phyloP scores from a whole-genome alignment of 768 basidiomycete species.

The Brasilioporus rufonigricans region DNA sequence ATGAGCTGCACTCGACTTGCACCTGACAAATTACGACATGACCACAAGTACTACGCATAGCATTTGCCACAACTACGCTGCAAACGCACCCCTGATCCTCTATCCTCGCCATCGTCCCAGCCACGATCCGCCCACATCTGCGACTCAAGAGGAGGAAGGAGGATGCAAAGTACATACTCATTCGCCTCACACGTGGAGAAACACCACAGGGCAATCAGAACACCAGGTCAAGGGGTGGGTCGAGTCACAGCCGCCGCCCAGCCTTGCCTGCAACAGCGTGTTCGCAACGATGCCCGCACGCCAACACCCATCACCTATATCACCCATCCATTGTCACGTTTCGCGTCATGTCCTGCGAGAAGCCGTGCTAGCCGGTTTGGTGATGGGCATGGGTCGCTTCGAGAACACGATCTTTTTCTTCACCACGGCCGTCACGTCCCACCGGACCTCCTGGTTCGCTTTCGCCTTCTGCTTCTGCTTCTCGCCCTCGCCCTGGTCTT shows the following conservation, averaged over 20 bases:
- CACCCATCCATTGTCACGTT: not conserved
- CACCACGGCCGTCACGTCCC: constrained; percentile 69
- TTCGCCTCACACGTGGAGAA: no score
- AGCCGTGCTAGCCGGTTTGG: constrained; percentile 28
- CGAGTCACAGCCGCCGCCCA: constrained; percentile 4
- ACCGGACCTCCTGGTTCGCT: constrained; percentile 37
- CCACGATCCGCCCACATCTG: not conserved
- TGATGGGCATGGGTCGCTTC: constrained; percentile 78
- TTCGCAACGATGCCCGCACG: no score
- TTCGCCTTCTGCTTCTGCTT: not conserved
- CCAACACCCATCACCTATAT: no score
- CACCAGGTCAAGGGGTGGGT: constrained; percentile 8
- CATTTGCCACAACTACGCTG: not conserved
- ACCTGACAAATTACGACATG: not conserved
- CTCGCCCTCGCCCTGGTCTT: not conserved
- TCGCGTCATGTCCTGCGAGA: constrained; percentile 13
- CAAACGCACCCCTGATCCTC: no score
- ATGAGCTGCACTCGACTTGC: constrained; percentile 16
- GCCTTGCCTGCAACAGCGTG: no score
- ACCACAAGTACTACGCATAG: not conserved
- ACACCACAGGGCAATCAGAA: no score
- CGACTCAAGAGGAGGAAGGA: not conserved
- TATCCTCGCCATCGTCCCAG: not conserved
- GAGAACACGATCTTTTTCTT: constrained; percentile 82
- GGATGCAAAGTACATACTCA: not conserved